A percentile compares a stretch with the other conserved stretches of the same genome.
These are phyloP conservation scores for Saccharomyces kudriavzevii DNA, from an alignment of 805 yeast species.

Conservation along the genomic window DNA sequence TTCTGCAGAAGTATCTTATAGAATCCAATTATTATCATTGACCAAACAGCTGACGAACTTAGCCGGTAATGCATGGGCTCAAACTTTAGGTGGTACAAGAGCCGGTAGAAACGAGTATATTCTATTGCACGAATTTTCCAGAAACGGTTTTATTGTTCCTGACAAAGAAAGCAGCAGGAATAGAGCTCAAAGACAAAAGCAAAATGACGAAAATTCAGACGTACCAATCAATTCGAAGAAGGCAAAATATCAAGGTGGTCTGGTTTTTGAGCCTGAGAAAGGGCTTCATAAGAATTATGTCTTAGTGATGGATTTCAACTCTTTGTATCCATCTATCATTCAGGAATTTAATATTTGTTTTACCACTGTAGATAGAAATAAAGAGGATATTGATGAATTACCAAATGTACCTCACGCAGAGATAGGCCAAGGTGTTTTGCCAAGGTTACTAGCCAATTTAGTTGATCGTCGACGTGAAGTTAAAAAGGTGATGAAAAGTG, in stretches of 20 bases:
- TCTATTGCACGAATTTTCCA: conserved; percentile 81
- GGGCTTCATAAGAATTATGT: conserved; percentile 86
- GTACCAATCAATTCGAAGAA: conserved; percentile 47
- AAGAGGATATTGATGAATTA: conserved; percentile 47
- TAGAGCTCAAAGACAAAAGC: conserved; percentile 31
- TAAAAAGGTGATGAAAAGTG: conserved; percentile 72
- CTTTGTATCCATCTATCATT: conserved; percentile 91
- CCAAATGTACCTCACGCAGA: conserved; percentile 61
- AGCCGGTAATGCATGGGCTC: conserved; percentile 97
- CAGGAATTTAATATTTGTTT: conserved; percentile 96
- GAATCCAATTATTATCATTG: conserved; percentile 76
- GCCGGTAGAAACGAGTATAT: conserved; percentile 94
- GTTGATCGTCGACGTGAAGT: conserved; percentile 92
- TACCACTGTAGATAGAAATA: conserved; percentile 77
- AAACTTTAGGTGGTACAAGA: conserved; percentile 88
- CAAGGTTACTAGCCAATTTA: conserved; percentile 69
- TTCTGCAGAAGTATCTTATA: conserved; percentile 70
- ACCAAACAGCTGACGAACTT: conserved; percentile 85
- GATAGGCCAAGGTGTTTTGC: conserved; percentile 70
- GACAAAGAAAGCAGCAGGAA: conserved; percentile 54
- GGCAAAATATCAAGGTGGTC: conserved; percentile 83
- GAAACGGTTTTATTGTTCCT: conserved; percentile 76
- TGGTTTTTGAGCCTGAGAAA: conserved; percentile 93
- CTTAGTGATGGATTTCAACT: conserved; percentile 95
- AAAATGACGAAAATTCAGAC: conserved; percentile 19